A percentile compares a stretch with the other conserved stretches of the same genome.
These are phyloP conservation scores for Colletotrichum tropicicola DNA, from an alignment of 2,329 filamentous ascomycete genomes.

Conservation along the genomic window DNA sequence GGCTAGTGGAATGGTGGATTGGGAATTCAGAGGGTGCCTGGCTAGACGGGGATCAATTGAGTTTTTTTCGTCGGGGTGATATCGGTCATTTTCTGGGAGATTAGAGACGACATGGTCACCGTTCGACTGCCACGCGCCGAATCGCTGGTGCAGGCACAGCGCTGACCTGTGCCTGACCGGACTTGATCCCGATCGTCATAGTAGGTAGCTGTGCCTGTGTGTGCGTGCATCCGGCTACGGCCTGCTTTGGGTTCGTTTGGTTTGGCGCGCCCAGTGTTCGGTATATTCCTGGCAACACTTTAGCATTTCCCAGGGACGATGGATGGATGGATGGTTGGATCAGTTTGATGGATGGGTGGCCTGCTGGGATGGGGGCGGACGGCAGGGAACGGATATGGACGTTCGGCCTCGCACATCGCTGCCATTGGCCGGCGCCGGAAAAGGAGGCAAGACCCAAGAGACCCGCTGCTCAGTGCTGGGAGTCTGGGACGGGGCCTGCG, in stretches of 20 bases:
- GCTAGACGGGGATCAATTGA: slow-evolving; percentile 16
- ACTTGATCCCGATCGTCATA: not conserved
- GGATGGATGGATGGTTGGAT: not conserved
- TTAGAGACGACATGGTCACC: not conserved
- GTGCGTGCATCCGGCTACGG: too few species aligned
- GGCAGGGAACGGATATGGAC: not conserved
- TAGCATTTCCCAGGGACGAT: not conserved
- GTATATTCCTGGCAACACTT: not conserved
- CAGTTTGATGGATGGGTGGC: not conserved
- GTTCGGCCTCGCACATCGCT: not conserved
- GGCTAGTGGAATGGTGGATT: not conserved
- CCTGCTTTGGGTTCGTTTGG: too few species aligned
- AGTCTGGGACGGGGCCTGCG: too few species aligned
- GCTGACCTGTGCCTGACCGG: too few species aligned
- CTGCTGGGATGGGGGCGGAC: not conserved
- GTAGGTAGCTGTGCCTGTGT: too few species aligned
- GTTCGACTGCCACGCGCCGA: not conserved
- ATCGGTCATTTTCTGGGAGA: slow-evolving; percentile 22
- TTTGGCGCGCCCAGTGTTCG: not conserved
- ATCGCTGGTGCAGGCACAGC: not conserved
- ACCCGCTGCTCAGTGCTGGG: too few species aligned
- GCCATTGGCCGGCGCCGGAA: not conserved
- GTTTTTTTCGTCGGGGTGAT: slow-evolving; percentile 19
- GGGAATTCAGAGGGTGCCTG: slow-evolving; percentile 1
- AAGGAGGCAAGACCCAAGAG: too few species aligned